Percentiles rank a stretch among this genome's conserved stretches.
These are phyloP conservation scores for Thalassiosira exigua DNA, from an alignment of 352 stramenopile genomes.

Conservation along the genomic window DNA sequence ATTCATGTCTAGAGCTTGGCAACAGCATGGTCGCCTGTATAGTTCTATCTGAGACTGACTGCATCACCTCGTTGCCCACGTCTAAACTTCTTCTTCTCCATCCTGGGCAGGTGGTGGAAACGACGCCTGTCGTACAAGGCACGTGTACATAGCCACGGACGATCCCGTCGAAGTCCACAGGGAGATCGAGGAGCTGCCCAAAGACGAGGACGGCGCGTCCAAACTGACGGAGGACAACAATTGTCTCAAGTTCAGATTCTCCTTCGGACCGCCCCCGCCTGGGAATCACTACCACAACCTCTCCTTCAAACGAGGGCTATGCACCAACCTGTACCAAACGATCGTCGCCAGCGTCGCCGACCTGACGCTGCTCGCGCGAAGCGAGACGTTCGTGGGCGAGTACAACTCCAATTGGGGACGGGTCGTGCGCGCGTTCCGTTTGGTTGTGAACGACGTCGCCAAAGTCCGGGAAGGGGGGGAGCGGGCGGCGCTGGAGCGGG, in stretches of 20 bases:
- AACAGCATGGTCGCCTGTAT: too few relatives aligned
- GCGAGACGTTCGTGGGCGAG: constrained; percentile 41
- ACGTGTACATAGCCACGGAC: constrained; percentile 17
- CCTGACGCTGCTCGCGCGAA: constrained; percentile 23
- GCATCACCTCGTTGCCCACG: too few relatives aligned
- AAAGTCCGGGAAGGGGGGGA: not conserved
- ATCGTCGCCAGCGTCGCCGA: constrained; percentile 43
- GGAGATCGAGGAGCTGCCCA: constrained; percentile 6
- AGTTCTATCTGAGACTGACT: too few relatives aligned
- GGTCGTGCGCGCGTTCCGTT: constrained; percentile 5
- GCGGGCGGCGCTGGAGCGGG: not conserved
- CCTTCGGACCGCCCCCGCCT: too few relatives aligned
- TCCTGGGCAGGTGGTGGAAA: too few relatives aligned
- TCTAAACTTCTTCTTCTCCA: too few relatives aligned
- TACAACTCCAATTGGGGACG: constrained; percentile 50
- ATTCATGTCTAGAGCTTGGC: too few relatives aligned
- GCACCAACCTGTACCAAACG: constrained; percentile 16
- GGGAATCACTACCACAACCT: not conserved
- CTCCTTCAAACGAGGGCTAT: not conserved
- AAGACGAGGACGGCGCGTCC: not conserved
- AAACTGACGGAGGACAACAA: not conserved
- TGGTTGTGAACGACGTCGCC: not conserved
- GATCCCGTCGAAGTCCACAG: not conserved
- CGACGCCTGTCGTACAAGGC: too few relatives aligned
- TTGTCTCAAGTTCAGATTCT: not conserved